These are phyloP conservation scores for Asterella californica DNA, from an alignment of 225 moss, liverwort and hornwort genomes.

Conservation along the genomic window DNA sequence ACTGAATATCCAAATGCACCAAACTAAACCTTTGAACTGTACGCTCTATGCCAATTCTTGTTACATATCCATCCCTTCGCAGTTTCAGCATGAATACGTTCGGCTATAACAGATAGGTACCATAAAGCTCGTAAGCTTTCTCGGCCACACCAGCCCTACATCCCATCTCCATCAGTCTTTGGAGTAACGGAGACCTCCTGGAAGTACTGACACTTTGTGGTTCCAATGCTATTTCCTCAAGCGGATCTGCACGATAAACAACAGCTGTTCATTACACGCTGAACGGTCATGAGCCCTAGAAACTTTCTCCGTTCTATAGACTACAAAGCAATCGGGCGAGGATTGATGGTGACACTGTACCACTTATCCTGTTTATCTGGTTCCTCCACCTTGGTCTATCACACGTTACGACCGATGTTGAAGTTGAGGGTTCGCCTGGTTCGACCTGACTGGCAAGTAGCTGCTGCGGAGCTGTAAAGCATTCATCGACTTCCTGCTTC, in stretches of 20 bases:
- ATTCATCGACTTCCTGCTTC: not conserved
- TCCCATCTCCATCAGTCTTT: slow-evolving; percentile 15
- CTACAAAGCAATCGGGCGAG: not conserved
- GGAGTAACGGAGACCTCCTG: not conserved
- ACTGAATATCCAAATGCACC: no score
- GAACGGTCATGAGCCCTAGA: no score
- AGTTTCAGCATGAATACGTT: no score
- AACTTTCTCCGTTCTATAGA: no score
- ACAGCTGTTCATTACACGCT: no score
- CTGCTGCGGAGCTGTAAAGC: no score
- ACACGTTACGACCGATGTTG: not conserved
- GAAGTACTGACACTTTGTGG: not conserved
- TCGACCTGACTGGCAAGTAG: not conserved
- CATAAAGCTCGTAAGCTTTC: slow-evolving; percentile 10
- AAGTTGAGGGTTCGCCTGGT: not conserved
- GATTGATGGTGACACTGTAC: not conserved
- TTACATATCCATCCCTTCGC: no score
- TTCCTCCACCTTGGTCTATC: not conserved
- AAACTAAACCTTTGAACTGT: no score
- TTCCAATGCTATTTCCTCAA: not conserved
- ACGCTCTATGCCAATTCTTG: no score
- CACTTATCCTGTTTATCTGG: not conserved
- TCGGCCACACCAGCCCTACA: not conserved
- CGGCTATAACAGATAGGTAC: not conserved
- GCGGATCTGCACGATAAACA: not conserved